These are phyloP conservation scores for Prunus fruticosa DNA, from an alignment of 306 rosid genomes.

Conservation along the genomic window DNA sequence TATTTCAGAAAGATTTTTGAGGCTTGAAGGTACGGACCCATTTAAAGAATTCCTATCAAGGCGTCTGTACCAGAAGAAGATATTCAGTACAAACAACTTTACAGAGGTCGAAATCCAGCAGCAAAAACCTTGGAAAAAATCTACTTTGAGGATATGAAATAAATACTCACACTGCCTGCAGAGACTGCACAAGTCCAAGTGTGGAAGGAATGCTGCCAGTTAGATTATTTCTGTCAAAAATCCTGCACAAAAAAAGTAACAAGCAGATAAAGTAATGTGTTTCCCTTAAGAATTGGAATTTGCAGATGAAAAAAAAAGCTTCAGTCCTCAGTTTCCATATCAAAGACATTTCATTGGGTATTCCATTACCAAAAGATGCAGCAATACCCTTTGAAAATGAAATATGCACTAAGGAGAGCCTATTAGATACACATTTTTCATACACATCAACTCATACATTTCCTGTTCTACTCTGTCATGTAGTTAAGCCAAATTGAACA, in stretches of 20 bases:
- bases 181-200: slow-evolving; percentile 43
- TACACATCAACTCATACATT: background rate
- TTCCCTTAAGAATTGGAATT: background rate
- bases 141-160: slow-evolving; percentile 19
- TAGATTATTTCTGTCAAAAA: slow-evolving; percentile 50
- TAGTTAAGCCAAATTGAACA: background rate
- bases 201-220: slow-evolving; percentile 57
- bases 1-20: slow-evolving; percentile 41
- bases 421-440: too few relatives aligned
- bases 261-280: background rate
- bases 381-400: background rate
- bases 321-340: background rate
- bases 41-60: slow-evolving; percentile 39
- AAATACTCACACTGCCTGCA: slow-evolving; percentile 67
- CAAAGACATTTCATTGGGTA: background rate
- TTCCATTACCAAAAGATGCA: background rate
- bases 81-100: background rate
- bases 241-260: slow-evolving; percentile 38
- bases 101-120: background rate
- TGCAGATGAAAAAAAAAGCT: background rate
- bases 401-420: background rate
- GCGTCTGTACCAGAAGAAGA: slow-evolving; percentile 42
- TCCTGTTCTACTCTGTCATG: background rate
- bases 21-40: slow-evolving; percentile 44
- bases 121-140: background rate